These are phyloP conservation scores for Penicillium occitanis DNA, from an alignment of 2,329 filamentous ascomycete species.

Conservation along the genomic window DNA sequence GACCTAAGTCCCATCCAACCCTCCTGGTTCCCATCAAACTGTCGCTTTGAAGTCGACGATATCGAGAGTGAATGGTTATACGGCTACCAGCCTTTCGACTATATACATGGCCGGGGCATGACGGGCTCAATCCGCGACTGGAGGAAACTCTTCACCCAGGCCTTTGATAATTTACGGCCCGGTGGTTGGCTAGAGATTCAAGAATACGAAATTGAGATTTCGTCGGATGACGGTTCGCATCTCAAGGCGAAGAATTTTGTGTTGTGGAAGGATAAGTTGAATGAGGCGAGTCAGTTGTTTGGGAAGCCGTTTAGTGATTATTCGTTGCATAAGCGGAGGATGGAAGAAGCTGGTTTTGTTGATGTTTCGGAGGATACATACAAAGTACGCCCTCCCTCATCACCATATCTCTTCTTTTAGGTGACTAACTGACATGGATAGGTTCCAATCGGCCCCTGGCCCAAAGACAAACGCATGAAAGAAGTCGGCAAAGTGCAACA, in stretches of 20 bases:
- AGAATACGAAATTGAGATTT: conserved; percentile 43
- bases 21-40: conserved; percentile 43
- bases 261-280: conserved; percentile 28
- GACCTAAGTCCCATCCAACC: conserved; percentile 22
- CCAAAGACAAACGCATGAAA: conserved; percentile 49
- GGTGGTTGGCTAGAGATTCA: conserved; percentile 49
- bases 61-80: conserved; percentile 34
- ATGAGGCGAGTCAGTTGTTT: conserved; percentile 33
- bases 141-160: conserved; percentile 38
- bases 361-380: conserved; percentile 49
- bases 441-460: conserved; percentile 53
- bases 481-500: conserved; percentile 42
- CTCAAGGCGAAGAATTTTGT: conserved; percentile 23
- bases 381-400: conserved; percentile 27
- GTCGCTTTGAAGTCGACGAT: conserved; percentile 41
- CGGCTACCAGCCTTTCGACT: conserved; percentile 37
- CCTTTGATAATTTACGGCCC: conserved; percentile 42
- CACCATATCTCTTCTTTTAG: no score
- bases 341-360: conserved; percentile 52
- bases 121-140: conserved; percentile 37
- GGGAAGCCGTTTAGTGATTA: conserved; percentile 38
- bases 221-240: conserved; percentile 47
- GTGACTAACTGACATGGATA: not conserved
- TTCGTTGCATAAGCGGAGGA: conserved; percentile 37
- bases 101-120: conserved; percentile 45